Percentiles rank a stretch among this genome's conserved stretches.
Evolutionary conservation across 257 asterid species (phyloP).

Genomic region (Ocimum tenuiflorum): DNA sequence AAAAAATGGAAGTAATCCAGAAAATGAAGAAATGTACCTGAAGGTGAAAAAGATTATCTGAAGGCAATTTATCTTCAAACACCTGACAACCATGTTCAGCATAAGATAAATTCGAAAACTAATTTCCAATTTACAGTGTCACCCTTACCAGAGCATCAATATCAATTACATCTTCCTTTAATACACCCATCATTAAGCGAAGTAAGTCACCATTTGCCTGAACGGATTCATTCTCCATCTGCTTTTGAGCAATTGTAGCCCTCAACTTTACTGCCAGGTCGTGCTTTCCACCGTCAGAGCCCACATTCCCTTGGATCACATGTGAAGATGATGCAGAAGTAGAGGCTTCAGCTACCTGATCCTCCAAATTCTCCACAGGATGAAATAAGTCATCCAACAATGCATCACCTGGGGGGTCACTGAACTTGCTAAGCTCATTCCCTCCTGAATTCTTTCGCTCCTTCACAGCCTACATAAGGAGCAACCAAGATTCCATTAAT

Average conservation of each 20-base stretch:
- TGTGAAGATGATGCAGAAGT: slow-evolving; percentile 68
- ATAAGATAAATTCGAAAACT: slow-evolving; percentile 21
- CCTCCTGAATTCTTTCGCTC: slow-evolving; percentile 41
- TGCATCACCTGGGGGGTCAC: slow-evolving; percentile 96
- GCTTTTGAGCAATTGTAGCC: slow-evolving; percentile 84
- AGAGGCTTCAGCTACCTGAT: slow-evolving; percentile 62
- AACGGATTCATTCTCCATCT: slow-evolving; percentile 71
- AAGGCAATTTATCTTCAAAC: slow-evolving; percentile 83
- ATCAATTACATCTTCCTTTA: slow-evolving; percentile 87
- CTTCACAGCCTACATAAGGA: slow-evolving; percentile 50
- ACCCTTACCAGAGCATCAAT: slow-evolving; percentile 67
- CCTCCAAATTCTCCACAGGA: slow-evolving; percentile 58
- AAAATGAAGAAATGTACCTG: slow-evolving; percentile 55
- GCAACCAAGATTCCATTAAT: slow-evolving; percentile 15
- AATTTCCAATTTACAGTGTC: neutral
- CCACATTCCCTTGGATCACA: slow-evolving; percentile 39
- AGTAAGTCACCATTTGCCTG: slow-evolving; percentile 74
- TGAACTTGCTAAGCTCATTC: slow-evolving; percentile 78
- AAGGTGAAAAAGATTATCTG: slow-evolving; percentile 80
- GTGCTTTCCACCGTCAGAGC: slow-evolving; percentile 59
- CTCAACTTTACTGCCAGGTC: slow-evolving; percentile 86
- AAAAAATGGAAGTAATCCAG: slow-evolving; percentile 2
- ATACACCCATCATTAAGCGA: slow-evolving; percentile 89
- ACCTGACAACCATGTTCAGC: slow-evolving; percentile 48
- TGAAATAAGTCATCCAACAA: slow-evolving; percentile 89